Percentiles rank a stretch among this genome's conserved stretches.
phyloP scores from a whole-genome alignment of 371 early-diverging fungal genomes.

The Nematocida sp. region DNA sequence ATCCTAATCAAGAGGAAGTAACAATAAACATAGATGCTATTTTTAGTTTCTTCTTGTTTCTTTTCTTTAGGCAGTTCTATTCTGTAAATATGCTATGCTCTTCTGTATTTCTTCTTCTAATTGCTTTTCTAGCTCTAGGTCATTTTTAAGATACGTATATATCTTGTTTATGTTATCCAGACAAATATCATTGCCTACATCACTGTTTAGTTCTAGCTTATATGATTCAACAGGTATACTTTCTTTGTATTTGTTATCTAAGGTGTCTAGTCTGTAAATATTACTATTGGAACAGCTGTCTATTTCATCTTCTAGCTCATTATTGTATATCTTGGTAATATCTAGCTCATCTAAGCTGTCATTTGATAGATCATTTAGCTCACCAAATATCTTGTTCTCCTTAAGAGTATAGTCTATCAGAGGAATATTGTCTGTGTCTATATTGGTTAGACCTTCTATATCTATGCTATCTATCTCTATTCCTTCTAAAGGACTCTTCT shows the following conservation, averaged over 20 bases:
- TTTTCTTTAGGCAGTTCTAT: no score
- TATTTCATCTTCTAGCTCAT: constrained; percentile 46
- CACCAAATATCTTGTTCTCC: constrained; percentile 29
- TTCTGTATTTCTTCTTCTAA: constrained; percentile 23
- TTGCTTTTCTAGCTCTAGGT: constrained; percentile 24
- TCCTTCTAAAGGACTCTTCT: no score
- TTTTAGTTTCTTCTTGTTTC: no score
- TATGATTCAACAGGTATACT: background rate
- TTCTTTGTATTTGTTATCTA: background rate
- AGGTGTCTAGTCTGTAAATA: background rate
- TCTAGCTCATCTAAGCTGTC: constrained; percentile 41
- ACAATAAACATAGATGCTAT: no score
- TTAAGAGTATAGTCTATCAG: constrained; percentile 40
- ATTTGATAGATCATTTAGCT: constrained; percentile 6
- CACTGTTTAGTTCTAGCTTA: constrained; percentile 29
- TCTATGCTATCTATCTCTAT: no score
- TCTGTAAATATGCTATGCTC: constrained; percentile 7
- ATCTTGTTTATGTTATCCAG: constrained; percentile 54
- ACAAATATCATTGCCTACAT: constrained; percentile 50
- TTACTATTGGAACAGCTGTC: background rate
- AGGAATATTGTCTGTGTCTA: constrained; percentile 35
- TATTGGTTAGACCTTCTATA: background rate
- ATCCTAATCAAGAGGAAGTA: no score
- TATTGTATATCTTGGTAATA: constrained; percentile 46
- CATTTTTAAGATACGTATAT: constrained; percentile 56